Conservation (phyloP, 1,139 yeast species). For the Suhomyces ambrosiae region DNA sequence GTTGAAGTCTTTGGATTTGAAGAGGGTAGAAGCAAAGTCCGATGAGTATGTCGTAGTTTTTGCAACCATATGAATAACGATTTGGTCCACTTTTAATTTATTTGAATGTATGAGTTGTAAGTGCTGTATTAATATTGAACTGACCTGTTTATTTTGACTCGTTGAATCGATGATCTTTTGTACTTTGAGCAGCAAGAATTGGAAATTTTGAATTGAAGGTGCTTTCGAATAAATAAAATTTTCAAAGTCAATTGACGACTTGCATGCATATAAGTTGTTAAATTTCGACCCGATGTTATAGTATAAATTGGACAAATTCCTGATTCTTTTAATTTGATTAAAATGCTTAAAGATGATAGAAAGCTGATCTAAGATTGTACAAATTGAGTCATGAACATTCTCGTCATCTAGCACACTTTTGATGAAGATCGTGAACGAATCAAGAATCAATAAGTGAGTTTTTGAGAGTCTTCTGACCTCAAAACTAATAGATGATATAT, state of each 20-base stretch:
- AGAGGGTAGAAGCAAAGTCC: constrained; percentile 2
- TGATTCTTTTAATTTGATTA: constrained; percentile 30
- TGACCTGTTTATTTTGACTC: constrained; percentile 2
- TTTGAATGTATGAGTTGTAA: constrained; percentile 4
- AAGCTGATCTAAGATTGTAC: constrained; percentile 10
- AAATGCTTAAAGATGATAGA: constrained; percentile 20
- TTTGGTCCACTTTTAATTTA: constrained; percentile 9
- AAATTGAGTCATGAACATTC: constrained; percentile 6
- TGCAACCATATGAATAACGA: constrained; percentile 16
- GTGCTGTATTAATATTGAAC: constrained; percentile 5
- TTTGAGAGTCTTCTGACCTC: constrained; percentile 17
- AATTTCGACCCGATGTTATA: constrained; percentile 15
- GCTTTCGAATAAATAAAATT: constrained; percentile 17
- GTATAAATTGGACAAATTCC: constrained; percentile 31
- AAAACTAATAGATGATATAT: constrained; percentile 4
- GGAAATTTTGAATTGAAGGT: constrained; percentile 16
- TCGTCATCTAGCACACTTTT: constrained; percentile 14
- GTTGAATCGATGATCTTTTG: constrained; percentile 17
- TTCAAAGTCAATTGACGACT: constrained; percentile 26
- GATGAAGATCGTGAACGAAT: constrained; percentile 23
- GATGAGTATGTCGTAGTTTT: constrained; percentile 10
- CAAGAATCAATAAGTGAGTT: constrained; percentile 26
- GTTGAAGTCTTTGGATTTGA: constrained; percentile 1
- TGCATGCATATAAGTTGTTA: constrained; percentile 14
- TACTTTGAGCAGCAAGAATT: constrained; percentile 19